phyloP scores from a whole-genome alignment of 2,329 filamentous ascomycete genomes.

The Microdochium paspali region DNA sequence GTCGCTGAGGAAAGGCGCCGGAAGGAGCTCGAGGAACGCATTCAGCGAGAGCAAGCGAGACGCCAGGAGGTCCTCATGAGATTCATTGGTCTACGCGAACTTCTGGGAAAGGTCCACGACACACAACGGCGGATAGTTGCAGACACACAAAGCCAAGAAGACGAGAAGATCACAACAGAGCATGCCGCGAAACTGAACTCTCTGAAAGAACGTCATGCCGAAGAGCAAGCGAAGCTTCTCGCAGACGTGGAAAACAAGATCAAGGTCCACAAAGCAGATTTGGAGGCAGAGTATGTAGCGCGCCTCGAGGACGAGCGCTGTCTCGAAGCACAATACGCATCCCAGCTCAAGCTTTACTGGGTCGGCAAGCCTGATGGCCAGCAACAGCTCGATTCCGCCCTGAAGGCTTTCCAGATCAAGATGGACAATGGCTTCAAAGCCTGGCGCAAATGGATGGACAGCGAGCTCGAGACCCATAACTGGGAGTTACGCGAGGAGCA shows the following conservation, averaged over 20 bases:
- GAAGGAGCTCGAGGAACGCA: slow-evolving; percentile 26
- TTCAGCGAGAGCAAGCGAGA: slow-evolving; percentile 28
- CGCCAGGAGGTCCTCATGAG: slow-evolving; percentile 25
- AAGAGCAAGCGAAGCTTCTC: slow-evolving; percentile 19
- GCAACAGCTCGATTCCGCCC: slow-evolving; percentile 17
- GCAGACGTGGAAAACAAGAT: slow-evolving; percentile 17
- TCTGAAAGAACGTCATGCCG: slow-evolving; percentile 21
- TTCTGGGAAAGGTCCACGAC: slow-evolving; percentile 29
- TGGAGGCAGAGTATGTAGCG: slow-evolving; percentile 29
- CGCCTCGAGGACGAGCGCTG: slow-evolving; percentile 29
- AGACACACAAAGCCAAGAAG: slow-evolving; percentile 26
- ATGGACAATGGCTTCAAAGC: slow-evolving; percentile 30
- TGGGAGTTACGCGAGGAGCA: slow-evolving; percentile 27
- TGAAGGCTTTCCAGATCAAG: slow-evolving; percentile 23
- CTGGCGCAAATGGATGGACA: slow-evolving; percentile 31
- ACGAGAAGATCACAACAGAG: slow-evolving; percentile 13
- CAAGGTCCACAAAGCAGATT: slow-evolving; percentile 19
- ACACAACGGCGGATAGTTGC: slow-evolving; percentile 28
- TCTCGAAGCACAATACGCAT: slow-evolving; percentile 33
- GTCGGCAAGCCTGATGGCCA: slow-evolving; percentile 20
- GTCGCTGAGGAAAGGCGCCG: slow-evolving; percentile 25
- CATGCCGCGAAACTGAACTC: slow-evolving; percentile 14
- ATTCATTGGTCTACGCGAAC: slow-evolving; percentile 25
- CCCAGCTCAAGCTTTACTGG: slow-evolving; percentile 28
- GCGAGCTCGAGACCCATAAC: slow-evolving; percentile 27